Percentiles rank a stretch among this genome's conserved stretches.
These are phyloP conservation scores for Aureobasidium namibiae DNA, from an alignment of 2,329 filamentous ascomycete species.

Conservation along the genomic window DNA sequence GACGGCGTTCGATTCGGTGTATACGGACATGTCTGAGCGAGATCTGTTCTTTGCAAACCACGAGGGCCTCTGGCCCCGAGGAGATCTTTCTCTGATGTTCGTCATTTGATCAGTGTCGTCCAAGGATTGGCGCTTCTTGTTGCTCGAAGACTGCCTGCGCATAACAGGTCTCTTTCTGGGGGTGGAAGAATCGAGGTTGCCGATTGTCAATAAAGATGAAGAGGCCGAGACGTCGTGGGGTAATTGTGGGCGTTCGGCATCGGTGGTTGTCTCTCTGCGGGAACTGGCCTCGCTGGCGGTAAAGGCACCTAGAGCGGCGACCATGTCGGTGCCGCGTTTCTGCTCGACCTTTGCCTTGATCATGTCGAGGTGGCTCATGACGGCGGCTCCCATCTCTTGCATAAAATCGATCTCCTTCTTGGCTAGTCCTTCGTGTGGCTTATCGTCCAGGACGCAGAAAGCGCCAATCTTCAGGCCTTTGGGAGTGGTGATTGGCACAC, in stretches of 20 bases:
- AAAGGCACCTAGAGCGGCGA: constrained; percentile 17
- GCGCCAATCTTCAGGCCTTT: constrained; percentile 52
- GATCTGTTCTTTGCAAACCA: background rate
- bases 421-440: constrained; percentile 44
- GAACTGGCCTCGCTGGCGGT: constrained; percentile 14
- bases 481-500: constrained; percentile 53
- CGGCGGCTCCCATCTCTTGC: constrained; percentile 39
- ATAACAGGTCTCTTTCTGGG: background rate
- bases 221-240: background rate
- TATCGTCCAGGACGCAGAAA: constrained; percentile 52
- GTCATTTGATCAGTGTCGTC: background rate
- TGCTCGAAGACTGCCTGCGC: background rate
- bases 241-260: background rate
- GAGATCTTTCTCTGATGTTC: background rate
- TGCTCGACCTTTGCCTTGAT: constrained; percentile 26
- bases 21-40: background rate
- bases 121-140: background rate
- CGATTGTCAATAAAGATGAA: background rate
- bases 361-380: constrained; percentile 28
- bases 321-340: constrained; percentile 16
- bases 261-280: background rate
- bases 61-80: background rate
- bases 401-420: constrained; percentile 46
- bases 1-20: background rate
- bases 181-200: background rate